phyloP scores from a whole-genome alignment of 75 land plant genomes.

The Chamaecyparis obtusa region DNA sequence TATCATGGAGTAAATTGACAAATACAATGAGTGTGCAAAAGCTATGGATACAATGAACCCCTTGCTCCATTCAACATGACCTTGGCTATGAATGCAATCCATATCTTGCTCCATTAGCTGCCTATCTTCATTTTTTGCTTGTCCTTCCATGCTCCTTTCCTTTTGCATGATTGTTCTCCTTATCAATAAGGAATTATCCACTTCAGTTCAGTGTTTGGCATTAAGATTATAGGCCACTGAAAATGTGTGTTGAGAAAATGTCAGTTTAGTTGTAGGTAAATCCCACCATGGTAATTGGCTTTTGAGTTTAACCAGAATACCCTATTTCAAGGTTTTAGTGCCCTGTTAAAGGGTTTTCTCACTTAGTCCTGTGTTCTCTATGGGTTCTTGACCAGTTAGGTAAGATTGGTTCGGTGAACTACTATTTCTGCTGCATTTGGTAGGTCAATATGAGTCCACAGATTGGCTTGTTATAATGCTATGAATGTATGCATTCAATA shows the following conservation, averaged over 20 bases:
- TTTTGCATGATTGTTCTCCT: neutral
- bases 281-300: neutral
- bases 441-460: neutral
- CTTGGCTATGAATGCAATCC: too few species aligned
- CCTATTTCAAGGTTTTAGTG: too few species aligned
- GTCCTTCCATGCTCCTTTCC: too few species aligned
- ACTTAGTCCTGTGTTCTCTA: neutral
- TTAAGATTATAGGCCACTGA: neutral
- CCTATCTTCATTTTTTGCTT: too few species aligned
- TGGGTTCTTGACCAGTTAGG: neutral
- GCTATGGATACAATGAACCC: too few species aligned
- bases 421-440: neutral
- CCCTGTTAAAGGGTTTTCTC: neutral
- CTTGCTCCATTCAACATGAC: too few species aligned
- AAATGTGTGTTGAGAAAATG: neutral
- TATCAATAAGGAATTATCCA: neutral
- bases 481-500: neutral
- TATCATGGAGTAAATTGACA: too few species aligned
- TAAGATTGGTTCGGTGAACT: neutral
- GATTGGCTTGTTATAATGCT: neutral
- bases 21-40: too few species aligned
- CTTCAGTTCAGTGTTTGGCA: neutral
- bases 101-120: too few species aligned
- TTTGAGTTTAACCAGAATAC: neutral
- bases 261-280: neutral